Evolutionary conservation across 1,284 basidiomycete genomes (phyloP), one percentile per base, ranked within the genome.

Genomic region (Tremellales sp.): DNA sequence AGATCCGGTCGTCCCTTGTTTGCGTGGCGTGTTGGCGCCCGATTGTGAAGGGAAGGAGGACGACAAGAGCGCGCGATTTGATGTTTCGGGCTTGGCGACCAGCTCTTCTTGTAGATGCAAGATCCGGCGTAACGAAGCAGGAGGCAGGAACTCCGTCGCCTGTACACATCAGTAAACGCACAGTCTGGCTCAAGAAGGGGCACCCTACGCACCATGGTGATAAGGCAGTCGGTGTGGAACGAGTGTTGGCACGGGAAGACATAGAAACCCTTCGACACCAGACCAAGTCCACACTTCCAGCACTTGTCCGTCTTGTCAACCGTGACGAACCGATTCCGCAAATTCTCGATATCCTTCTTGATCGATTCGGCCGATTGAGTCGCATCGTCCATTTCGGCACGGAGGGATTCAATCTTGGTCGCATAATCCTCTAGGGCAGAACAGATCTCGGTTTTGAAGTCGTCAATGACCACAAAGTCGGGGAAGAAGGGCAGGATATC

Each of bases 401-500:
- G 96, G 54, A 99, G 80, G 39, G 79, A 77, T 56, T 94, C 91
- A 50, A 98, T 98, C 61, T 91, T 87, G 7, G 85, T 81, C 31
- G 90, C 89, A 68, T 98, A 98, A 3, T 87, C 86, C 70, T 98
- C 96, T 53, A 99, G 78, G 0, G 96, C 96, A 51, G 85, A 84
- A 57, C 94, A 96, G 60, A 98, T 98, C 75, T 98, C 93, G 61
- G 94, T 89, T 73, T 98, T 98, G 81, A 98, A 98, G 68, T 97
- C 93, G 71, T 98, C 96, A 61, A 99, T 97, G 56, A 98, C 90
- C 12, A 94, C 91, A 73, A 99, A 99, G 75, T 98, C 94, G 2
- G 96, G 94, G 83, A 99, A 98, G 83, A 97, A 98, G 2, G 96
- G 96, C 22, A 99, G 76, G 47, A 98, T 94, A 68, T 99, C 96